phyloP scores from a whole-genome alignment of 1,139 yeast species.

The Taphrina betulina region DNA sequence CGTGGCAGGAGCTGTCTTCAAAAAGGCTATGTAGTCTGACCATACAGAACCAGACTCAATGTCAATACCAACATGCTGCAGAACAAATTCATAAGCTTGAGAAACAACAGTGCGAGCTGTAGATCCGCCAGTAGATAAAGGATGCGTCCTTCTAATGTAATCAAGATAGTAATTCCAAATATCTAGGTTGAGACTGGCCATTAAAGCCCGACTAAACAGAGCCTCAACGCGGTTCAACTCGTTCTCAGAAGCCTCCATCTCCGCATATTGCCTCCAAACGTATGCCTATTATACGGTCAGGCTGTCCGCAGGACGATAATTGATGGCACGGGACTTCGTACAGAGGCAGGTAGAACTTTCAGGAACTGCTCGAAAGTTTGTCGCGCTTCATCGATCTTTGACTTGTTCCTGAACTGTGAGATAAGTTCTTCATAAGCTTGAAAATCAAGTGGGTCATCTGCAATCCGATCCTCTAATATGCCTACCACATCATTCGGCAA shows the following conservation, averaged over 20 bases:
- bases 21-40: slow-evolving; percentile 78
- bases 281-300: slow-evolving; percentile 59
- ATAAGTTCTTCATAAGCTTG: slow-evolving; percentile 60
- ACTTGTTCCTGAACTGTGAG: slow-evolving; percentile 56
- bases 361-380: slow-evolving; percentile 62
- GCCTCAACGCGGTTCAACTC: slow-evolving; percentile 68
- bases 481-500: slow-evolving; percentile 54
- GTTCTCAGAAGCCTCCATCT: slow-evolving; percentile 64
- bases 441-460: slow-evolving; percentile 58
- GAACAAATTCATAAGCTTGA: slow-evolving; percentile 82
- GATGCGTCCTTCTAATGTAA: slow-evolving; percentile 76
- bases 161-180: slow-evolving; percentile 74
- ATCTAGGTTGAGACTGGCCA: slow-evolving; percentile 59
- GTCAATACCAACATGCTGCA: slow-evolving; percentile 75
- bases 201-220: slow-evolving; percentile 62
- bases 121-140: slow-evolving; percentile 75
- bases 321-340: too few relatives aligned
- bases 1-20: slow-evolving; percentile 67
- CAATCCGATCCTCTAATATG: slow-evolving; percentile 60
- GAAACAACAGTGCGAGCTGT: slow-evolving; percentile 72
- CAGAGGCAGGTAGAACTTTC: slow-evolving; percentile 41
- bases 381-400: slow-evolving; percentile 63
- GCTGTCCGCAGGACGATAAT: too few relatives aligned
- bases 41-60: slow-evolving; percentile 70
- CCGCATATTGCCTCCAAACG: slow-evolving; percentile 72